phyloP scores from a whole-genome alignment of 495 filamentous ascomycete species.

The Neurospora sp. region DNA sequence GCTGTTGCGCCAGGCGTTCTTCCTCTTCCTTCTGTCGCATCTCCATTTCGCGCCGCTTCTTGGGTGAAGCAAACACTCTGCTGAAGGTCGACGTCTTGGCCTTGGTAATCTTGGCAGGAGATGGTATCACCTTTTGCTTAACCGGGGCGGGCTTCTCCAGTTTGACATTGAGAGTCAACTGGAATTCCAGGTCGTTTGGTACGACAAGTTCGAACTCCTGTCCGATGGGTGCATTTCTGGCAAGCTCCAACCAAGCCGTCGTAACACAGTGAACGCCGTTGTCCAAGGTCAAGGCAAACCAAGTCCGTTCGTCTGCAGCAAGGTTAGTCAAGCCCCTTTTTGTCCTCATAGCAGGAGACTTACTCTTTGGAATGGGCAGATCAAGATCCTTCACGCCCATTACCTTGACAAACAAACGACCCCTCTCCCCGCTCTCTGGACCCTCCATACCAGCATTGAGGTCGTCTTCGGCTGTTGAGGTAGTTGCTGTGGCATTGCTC shows the following conservation, averaged over 20 bases:
- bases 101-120: conserved; percentile 49
- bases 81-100: conserved; percentile 77
- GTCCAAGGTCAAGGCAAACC: conserved; percentile 90
- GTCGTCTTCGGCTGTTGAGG: conserved; percentile 50
- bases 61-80: conserved; percentile 84
- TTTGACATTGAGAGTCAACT: conserved; percentile 92
- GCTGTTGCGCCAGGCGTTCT: conserved; percentile 52
- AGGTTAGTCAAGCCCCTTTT: conserved; percentile 8
- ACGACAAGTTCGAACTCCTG: conserved; percentile 98
- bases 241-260: conserved; percentile 88
- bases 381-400: conserved; percentile 93
- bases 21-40: conserved; percentile 67
- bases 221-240: conserved; percentile 86
- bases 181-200: conserved; percentile 92
- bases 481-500: conserved; percentile 59
- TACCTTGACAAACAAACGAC: conserved; percentile 94
- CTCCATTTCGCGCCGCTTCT: conserved; percentile 90
- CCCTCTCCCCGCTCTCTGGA: conserved; percentile 77
- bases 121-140: conserved; percentile 30
- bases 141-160: conserved; percentile 64
- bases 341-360: conserved; percentile 16
- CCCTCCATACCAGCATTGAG: conserved; percentile 39
- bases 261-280: conserved; percentile 97
- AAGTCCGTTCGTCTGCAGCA: conserved; percentile 68
- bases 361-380: conserved; percentile 82